Evolutionary conservation across 1,284 basidiomycete genomes (phyloP), one percentile per base, ranked within the genome.

Genomic region (Entoloma clypeatum): DNA sequence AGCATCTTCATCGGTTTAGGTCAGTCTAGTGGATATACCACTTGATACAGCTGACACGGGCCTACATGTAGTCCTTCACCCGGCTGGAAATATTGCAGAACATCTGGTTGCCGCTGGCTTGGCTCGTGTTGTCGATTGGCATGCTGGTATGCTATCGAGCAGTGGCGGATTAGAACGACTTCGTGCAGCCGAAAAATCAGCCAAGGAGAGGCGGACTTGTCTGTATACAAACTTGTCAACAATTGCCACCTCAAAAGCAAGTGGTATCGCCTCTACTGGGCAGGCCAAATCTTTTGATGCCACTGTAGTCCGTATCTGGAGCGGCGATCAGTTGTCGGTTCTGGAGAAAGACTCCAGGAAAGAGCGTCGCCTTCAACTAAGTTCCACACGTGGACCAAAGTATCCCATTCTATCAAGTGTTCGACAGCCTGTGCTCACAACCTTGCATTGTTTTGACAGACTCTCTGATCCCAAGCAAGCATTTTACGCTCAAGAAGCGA

Each of bases 71-170:
- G 84, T 91, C 8, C 68, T 92, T 21, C 95, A 98, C 58, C 92
- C 94, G 9, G 89, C 85, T 19, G 94, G 95, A 13, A 95, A 97
- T 63, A 88, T 99, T 37, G 92, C 93, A 11, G 91, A 95, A 55
- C 84, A 89, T 63, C 72, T 99, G 33, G 81, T 93, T 13, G 77
- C 76, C 3, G 80, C 81, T 32, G 93, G 95, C 36, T 72, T 98
- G 3, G 95, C 94, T 8, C 86, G 92, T 45, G 79, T 96, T 39
- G 87, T 98, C 45, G 94, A 96, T 60, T 98, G 95, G 94, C 95
- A 99, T 62, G 93, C 93, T 9, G 95, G 94, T 23, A 88, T 98
- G 75, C 79, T 99, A 28, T 79, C 89, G 2, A 75, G 74, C 45
- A 71, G 74, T 47, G 86, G 89, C 22, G 82, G 80, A 10, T 92